Evolutionary conservation across 345 rosid genomes (phyloP), one percentile per base, ranked within the genome.

Genomic region (Mallotus nudiflorus): DNA sequence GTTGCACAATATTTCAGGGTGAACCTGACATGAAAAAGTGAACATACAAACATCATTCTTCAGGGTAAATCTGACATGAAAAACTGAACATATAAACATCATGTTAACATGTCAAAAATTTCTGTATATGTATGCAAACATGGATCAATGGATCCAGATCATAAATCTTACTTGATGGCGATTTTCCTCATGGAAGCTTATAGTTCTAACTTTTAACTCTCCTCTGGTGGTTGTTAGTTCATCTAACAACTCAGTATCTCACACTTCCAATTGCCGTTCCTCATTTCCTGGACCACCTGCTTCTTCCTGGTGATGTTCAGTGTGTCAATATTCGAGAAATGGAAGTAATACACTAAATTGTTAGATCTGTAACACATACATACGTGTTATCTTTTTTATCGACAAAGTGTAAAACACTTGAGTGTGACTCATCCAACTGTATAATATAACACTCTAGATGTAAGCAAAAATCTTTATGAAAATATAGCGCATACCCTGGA

Each of bases 221-320:
- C 98, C 96, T 81, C 93, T 87, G 44, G 85, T 81, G 11, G 98
- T 92, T 25, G 96, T 92, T 69, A 90, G 69, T 78, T 87, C 90
- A 24, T 90, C 96, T 50, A 90, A 69, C 65, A 86, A 79, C 87
- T 92, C 98, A 1, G 85, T 88, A 45, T 87, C 91, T 1, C 77
- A 53, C 13, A 74, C 48, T 39, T 78, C 89, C n/a, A 69, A 62
- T 60, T 57, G 81, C 31, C 64, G 75, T 49, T 84, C 88, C 73
- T 62, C 77, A 0, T 59, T 73, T 51, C 65, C 75, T 2, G 16
- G 5, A 22, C 40, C 29, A 13, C 56, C 33, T 56, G 40, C 28
- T 58, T 84, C 87, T 35, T 19, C n/a, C n/a, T n/a, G n/a, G n/a
- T n/a, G n/a, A n/a, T n/a, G n/a, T n/a, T n/a, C n/a, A n/a, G n/a